Percentiles rank a stretch among this genome's conserved stretches.
Evolutionary conservation across 768 basidiomycete species (phyloP).

Genomic region (Pleurotus sapidus): DNA sequence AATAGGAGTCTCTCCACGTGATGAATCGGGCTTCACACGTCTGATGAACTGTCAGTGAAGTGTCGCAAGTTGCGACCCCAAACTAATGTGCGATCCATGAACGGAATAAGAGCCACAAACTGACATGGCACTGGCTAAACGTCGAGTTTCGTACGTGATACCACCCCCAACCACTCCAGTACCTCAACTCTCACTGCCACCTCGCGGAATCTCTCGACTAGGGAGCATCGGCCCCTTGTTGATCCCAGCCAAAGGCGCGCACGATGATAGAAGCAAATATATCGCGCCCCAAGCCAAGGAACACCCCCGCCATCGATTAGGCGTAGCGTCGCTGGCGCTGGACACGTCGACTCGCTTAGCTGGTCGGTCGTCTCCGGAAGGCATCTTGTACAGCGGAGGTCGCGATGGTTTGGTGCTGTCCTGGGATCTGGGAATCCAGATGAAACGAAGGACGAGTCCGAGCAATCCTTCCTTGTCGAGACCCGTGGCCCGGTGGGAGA

Average conservation of each 20-base stretch:
- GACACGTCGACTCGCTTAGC: conserved; percentile 78
- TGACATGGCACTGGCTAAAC: conserved; percentile 44
- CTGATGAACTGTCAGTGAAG: not conserved
- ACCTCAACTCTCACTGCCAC: conserved; percentile 70
- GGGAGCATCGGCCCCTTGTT: conserved; percentile 73
- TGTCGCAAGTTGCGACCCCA: not conserved
- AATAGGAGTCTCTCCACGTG: no score
- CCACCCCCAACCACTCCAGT: conserved; percentile 65
- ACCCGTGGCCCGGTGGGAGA: conserved; percentile 60
- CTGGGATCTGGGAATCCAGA: conserved; percentile 78
- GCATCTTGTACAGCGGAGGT: conserved; percentile 88
- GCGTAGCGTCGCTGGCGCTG: conserved; percentile 83
- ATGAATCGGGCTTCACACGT: no score
- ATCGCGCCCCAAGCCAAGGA: conserved; percentile 22
- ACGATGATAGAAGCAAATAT: conserved; percentile 20
- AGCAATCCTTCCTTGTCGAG: conserved; percentile 18
- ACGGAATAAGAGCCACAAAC: not conserved
- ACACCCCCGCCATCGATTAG: conserved; percentile 84
- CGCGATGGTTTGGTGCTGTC: conserved; percentile 85
- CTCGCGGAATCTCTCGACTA: conserved; percentile 56
- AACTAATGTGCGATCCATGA: conserved; percentile 1
- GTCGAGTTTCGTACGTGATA: conserved; percentile 86
- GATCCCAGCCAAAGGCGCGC: conserved; percentile 27
- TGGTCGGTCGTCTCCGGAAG: conserved; percentile 68
- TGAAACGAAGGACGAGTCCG: conserved; percentile 43